Evolutionary conservation across 192 early-diverging fungal genomes (phyloP).

Genomic region (Spizellomyces sp.): DNA sequence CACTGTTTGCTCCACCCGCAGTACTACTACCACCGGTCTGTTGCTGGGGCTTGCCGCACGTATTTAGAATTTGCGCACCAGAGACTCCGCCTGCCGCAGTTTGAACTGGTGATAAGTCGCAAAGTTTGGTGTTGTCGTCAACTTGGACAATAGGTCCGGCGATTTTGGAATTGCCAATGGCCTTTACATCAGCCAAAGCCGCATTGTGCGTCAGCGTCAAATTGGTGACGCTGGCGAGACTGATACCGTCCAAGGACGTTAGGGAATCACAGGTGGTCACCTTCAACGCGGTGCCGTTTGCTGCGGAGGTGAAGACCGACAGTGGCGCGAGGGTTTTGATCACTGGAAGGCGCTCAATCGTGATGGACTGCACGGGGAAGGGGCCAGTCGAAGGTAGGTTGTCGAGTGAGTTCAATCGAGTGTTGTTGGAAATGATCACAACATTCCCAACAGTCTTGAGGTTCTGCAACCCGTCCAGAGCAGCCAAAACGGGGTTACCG

Average conservation of each 20-base stretch:
- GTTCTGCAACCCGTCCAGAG: conserved; percentile 26
- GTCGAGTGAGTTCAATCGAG: neutral
- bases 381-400: neutral
- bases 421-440: neutral
- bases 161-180: conserved; percentile 11
- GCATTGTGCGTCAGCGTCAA: conserved; percentile 22
- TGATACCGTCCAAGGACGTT: conserved; percentile 13
- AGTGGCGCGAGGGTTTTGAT: conserved; percentile 7
- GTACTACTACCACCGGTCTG: neutral
- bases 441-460: conserved; percentile 19
- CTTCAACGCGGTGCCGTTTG: neutral
- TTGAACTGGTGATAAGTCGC: conserved; percentile 14
- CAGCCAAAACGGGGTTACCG: conserved; percentile 5
- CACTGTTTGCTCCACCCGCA: neutral
- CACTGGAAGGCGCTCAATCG: neutral
- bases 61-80: neutral
- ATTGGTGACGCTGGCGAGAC: neutral
- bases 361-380: conserved; percentile 8
- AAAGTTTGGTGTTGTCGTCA: conserved; percentile 22
- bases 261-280: conserved; percentile 3
- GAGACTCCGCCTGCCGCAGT: neutral
- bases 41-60: conserved; percentile 14
- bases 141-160: conserved; percentile 18
- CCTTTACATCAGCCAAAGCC: conserved; percentile 2
- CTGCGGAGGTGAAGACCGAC: conserved; percentile 2